Base-by-base conservation (phyloP, 306 rosid species). In the Quercus robur region DNA sequence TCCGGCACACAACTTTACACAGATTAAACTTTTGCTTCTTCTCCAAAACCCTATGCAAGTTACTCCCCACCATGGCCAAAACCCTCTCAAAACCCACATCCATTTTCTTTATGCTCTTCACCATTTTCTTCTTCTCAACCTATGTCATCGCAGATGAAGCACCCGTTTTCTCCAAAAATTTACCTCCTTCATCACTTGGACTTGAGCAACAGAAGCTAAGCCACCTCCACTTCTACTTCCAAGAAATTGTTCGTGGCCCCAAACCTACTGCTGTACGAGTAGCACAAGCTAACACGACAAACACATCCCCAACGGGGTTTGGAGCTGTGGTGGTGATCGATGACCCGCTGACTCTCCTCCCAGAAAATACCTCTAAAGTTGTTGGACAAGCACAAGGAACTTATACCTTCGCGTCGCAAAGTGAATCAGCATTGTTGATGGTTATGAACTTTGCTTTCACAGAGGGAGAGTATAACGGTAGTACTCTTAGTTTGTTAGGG, bases 321-420 rank as follows among this genome's bases (percentile, higher is more conserved):
- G 94, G 94, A 4, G 0, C 28, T 1, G 55, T 90, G n/a, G 14
- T 4, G 4, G 68, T 90, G 82, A 17, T 70, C 1, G 92, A 88
- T 4, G 94, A 90, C 64, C 86, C 91, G 2, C 4, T 90, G 66
- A 88, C 92, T 0, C 26, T n/a, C 0, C 85, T 82, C 46, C 89
- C 91, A 0, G 84, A 85, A 0, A 82, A 18, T 0, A 72, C 46
- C 41, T 88, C 94, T 1, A 83, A 77, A 52, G 26, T 74, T 0
- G 84, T 90, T 10, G 94, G 94, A n/a, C 83, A 69, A 21, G 89
- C 91, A 26, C 94, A 90, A 11, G 92, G 94, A 6, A 51, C 88
- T 0, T 86, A 81, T 25, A 87, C 82, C 1, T 62, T 76, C 19
- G 91, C 94, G 0, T 74, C 85, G 5, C 92, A 85, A 10, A 19